Conservation (phyloP, 352 stramenopile genomes). For the Phytophthora constricta region DNA sequence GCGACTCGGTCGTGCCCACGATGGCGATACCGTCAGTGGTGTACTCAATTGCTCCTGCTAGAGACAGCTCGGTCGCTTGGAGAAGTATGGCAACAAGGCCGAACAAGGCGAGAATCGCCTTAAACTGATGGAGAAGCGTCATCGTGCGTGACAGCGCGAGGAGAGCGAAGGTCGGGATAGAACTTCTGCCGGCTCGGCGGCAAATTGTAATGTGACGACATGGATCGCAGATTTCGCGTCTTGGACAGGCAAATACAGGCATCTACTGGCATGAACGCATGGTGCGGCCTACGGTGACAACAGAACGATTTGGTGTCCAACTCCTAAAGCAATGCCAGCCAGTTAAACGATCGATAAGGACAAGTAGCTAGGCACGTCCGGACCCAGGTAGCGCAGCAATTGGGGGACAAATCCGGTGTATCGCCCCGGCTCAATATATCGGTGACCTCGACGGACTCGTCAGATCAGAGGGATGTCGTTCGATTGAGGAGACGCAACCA, state of each 20-base stretch:
- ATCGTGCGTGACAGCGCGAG: slow-evolving; percentile 24
- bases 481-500: not conserved
- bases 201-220: slow-evolving; percentile 39
- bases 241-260: no score
- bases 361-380: no score
- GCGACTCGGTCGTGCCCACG: slow-evolving; percentile 41
- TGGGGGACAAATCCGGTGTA: not conserved
- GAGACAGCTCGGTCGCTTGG: not conserved
- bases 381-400: no score
- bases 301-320: not conserved
- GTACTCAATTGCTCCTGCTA: slow-evolving; percentile 21
- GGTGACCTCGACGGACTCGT: not conserved
- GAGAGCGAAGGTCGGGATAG: slow-evolving; percentile 5
- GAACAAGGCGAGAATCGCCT: slow-evolving; percentile 18
- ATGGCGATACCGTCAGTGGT: slow-evolving; percentile 46
- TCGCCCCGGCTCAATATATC: not conserved
- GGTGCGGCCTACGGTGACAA: slow-evolving; percentile 13
- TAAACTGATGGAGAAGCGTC: slow-evolving; percentile 1
- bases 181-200: slow-evolving; percentile 9
- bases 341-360: no score
- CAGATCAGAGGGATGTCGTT: not conserved
- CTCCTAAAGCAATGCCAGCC: not conserved
- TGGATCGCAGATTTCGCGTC: no score
- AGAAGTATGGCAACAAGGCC: slow-evolving; percentile 11
- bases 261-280: slow-evolving; percentile 5